Conservation (phyloP, 805 yeast genomes). For the Starmera caribaea region DNA sequence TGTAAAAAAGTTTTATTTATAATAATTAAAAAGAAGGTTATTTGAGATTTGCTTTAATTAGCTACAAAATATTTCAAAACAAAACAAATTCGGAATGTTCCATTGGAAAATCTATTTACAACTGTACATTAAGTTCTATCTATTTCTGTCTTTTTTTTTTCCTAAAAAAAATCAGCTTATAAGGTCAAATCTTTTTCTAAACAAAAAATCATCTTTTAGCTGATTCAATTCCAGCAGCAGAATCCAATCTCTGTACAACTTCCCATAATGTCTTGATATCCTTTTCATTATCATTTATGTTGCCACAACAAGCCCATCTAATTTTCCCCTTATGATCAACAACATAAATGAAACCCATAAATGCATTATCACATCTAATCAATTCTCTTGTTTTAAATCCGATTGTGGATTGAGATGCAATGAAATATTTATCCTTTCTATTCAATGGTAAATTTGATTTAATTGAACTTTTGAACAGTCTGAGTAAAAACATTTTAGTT, state of each 20-base stretch:
- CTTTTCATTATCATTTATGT: conserved; percentile 58
- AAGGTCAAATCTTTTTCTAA: too few species aligned
- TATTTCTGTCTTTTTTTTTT: too few species aligned
- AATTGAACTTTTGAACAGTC: conserved; percentile 37
- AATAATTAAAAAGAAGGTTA: too few species aligned
- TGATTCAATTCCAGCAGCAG: conserved; percentile 26
- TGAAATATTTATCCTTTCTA: conserved; percentile 49
- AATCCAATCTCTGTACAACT: conserved; percentile 48
- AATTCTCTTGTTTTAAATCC: conserved; percentile 46
- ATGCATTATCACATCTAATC: conserved; percentile 60
- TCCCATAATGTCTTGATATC: conserved; percentile 44
- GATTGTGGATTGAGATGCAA: conserved; percentile 52
- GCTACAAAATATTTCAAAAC: too few species aligned
- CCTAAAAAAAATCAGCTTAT: too few species aligned
- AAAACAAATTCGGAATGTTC: too few species aligned
- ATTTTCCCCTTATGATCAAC: conserved; percentile 67
- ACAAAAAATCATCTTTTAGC: too few species aligned
- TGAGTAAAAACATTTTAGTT: conserved; percentile 56
- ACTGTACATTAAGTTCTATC: too few species aligned
- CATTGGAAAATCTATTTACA: too few species aligned
- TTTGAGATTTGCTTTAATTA: too few species aligned
- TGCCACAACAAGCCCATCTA: conserved; percentile 90
- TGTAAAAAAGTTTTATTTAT: too few species aligned
- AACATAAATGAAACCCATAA: conserved; percentile 75
- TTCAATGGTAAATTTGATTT: conserved; percentile 34